phyloP scores from a whole-genome alignment of 2,329 filamentous ascomycete genomes.

The Gaeumannomyces tritici region DNA sequence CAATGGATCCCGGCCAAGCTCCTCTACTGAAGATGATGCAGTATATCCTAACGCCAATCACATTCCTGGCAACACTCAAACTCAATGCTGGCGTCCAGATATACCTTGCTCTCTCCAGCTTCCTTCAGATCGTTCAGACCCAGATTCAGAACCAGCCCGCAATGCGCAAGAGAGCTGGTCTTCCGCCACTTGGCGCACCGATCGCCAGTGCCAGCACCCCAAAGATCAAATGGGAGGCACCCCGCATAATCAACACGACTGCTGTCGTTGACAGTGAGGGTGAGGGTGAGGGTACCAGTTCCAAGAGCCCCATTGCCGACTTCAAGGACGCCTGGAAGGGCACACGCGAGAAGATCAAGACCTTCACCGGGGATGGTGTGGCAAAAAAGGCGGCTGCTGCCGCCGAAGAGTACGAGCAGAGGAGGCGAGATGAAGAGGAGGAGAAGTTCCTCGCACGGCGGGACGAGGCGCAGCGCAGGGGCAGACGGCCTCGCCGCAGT shows the following conservation, averaged over 20 bases:
- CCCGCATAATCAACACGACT: conserved; percentile 17
- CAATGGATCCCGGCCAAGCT: conserved; percentile 23
- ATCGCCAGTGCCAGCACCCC: background rate
- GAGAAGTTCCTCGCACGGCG: background rate
- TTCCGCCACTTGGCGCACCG: conserved; percentile 20
- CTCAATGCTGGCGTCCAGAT: conserved; percentile 45
- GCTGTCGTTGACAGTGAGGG: conserved; percentile 4
- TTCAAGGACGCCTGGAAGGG: conserved; percentile 1
- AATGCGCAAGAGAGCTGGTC: conserved; percentile 26
- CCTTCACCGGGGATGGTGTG: background rate
- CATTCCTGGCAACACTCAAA: conserved; percentile 33
- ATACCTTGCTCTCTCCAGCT: conserved; percentile 43
- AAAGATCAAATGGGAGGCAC: conserved; percentile 17
- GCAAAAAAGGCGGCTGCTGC: background rate
- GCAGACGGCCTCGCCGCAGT: background rate
- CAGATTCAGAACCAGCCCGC: conserved; percentile 28
- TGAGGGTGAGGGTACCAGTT: background rate
- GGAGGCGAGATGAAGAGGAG: conserved; percentile 1
- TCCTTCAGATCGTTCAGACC: conserved; percentile 30
- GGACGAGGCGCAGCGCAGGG: background rate
- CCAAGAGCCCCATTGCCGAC: conserved; percentile 1
- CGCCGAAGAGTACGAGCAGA: conserved; percentile 1
- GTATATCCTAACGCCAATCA: conserved; percentile 22
- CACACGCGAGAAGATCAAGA: conserved; percentile 1
- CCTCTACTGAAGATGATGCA: conserved; percentile 21